These are phyloP conservation scores for Brasenia schreberi DNA, from an alignment of 164 flowering plant genomes.

Conservation along the genomic window DNA sequence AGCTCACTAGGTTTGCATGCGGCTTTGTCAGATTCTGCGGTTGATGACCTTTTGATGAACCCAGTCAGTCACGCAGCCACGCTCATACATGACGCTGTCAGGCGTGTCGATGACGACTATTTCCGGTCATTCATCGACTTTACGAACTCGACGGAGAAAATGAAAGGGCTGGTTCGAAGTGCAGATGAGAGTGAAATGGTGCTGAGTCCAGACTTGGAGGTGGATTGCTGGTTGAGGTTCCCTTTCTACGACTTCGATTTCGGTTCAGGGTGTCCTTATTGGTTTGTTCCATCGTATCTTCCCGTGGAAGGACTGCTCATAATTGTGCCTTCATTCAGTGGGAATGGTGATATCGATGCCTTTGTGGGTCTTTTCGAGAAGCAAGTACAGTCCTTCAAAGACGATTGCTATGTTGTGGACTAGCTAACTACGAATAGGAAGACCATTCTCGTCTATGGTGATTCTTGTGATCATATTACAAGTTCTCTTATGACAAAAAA, in stretches of 20 bases:
- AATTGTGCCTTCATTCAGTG: constrained; percentile 18
- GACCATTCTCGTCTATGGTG: too few species aligned
- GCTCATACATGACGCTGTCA: constrained; percentile 16
- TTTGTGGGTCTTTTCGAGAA: constrained; percentile 12
- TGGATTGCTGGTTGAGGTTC: constrained; percentile 23
- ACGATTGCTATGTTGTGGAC: constrained; percentile 15
- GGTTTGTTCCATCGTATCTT: constrained; percentile 17
- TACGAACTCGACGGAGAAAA: constrained; percentile 9
- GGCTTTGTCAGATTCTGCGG: too few species aligned
- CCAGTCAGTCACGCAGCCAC: constrained; percentile 14
- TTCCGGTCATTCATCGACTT: constrained; percentile 24
- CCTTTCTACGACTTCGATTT: constrained; percentile 26
- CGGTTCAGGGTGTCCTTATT: constrained; percentile 19
- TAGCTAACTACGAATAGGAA: too few species aligned
- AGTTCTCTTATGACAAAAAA: too few species aligned
- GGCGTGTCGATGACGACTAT: constrained; percentile 15
- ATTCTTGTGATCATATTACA: too few species aligned
- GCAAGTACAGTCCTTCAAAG: constrained; percentile 12
- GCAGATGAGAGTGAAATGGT: constrained; percentile 11
- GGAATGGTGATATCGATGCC: constrained; percentile 25
- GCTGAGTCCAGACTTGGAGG: constrained; percentile 18
- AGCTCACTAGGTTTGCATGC: constrained; percentile 25
- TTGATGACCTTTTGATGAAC: constrained; percentile 11
- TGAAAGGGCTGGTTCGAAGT: constrained; percentile 15
- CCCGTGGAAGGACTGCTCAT: constrained; percentile 24